Evolutionary conservation across 2,329 filamentous ascomycete genomes (phyloP).

Genomic region (Fusarium pininemorale): DNA sequence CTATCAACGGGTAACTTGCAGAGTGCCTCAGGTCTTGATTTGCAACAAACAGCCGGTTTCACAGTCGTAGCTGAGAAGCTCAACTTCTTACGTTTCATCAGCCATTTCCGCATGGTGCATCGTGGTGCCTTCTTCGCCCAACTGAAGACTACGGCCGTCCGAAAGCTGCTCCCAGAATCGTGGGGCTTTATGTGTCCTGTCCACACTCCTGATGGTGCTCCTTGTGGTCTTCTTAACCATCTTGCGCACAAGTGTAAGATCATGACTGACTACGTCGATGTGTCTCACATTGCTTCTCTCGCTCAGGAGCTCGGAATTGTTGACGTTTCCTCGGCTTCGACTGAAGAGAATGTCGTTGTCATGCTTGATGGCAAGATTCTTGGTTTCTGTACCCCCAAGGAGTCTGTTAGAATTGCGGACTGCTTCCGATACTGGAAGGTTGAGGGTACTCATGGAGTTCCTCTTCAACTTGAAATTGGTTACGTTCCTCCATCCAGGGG

Average conservation of each 20-base stretch:
- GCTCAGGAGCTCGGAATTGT: slow-evolving; percentile 83
- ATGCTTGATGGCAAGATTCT: slow-evolving; percentile 91
- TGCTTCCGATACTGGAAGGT: slow-evolving; percentile 96
- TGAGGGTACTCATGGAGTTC: slow-evolving; percentile 81
- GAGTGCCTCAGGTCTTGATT: slow-evolving; percentile 89
- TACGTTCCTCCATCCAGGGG: slow-evolving; percentile 87
- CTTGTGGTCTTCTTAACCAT: slow-evolving; percentile 95
- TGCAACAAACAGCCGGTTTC: slow-evolving; percentile 94
- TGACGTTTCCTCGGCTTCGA: slow-evolving; percentile 77
- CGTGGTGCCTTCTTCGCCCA: slow-evolving; percentile 99
- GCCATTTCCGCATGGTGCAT: slow-evolving; percentile 99
- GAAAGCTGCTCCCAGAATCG: slow-evolving; percentile 93
- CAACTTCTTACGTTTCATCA: slow-evolving; percentile 98
- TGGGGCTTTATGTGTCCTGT: slow-evolving; percentile 99
- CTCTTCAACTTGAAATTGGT: slow-evolving; percentile 87
- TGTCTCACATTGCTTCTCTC: slow-evolving; percentile 76
- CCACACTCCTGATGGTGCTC: slow-evolving; percentile 94
- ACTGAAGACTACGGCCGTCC: slow-evolving; percentile 94
- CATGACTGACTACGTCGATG: slow-evolving; percentile 78
- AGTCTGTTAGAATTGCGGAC: slow-evolving; percentile 83
- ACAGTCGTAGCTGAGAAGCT: slow-evolving; percentile 98
- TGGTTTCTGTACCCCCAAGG: slow-evolving; percentile 87
- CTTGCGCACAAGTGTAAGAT: slow-evolving; percentile 94
- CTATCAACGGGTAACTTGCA: slow-evolving; percentile 93
- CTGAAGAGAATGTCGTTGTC: slow-evolving; percentile 85